Base-by-base conservation (phyloP, 495 filamentous ascomycete species). In the Opeltia flavorubescens region DNA sequence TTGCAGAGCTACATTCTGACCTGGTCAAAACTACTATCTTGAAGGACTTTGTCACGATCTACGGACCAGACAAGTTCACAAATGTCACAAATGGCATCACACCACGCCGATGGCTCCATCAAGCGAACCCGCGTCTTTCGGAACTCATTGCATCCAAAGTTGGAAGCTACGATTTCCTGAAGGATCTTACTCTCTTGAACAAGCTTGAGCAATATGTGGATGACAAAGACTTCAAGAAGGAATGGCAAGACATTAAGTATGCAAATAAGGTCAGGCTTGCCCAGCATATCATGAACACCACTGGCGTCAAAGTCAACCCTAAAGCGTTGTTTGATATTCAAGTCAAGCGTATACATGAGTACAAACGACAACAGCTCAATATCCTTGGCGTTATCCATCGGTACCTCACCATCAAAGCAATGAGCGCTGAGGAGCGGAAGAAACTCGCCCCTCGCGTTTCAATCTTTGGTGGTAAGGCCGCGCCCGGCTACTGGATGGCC, bases 401-500 rank as follows among this genome's bases (percentile, higher is more conserved):
- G 36, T 98, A 96, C 61, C 75, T 98, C 13, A 78, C 71, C 20
- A 80, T 98, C 58, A 98, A 98, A 62, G 65, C 70, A 6, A 80
- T 95, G 81, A 77, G 73, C 21, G 66, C 86, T 1, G 86, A 86
- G 58, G 81, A 94, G 59, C 77, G 80, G 49, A 89, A 94, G 72
- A 91, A 94, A 62, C 71, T 86, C 48, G 76, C 80, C 12, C 87
- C 89, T n/a, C 80, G 89, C 35, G 91, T 95, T 13, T 93, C 86
- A 26, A 93, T 98, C 65, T 95, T 98, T 60, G 91, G 93, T 52
- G 91, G 91, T 48, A 98, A 98, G 65, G 91, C 91, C 17, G 91
- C 91, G 0, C 91, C 91, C 2, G 91, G 91, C 2, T 98, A 98
- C 68, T 98, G 93, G 93, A 98, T 98, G 91, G 91, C 91, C 17